These are phyloP conservation scores for Fraxinus greggii DNA, from an alignment of 305 asterid species.

Conservation along the genomic window DNA sequence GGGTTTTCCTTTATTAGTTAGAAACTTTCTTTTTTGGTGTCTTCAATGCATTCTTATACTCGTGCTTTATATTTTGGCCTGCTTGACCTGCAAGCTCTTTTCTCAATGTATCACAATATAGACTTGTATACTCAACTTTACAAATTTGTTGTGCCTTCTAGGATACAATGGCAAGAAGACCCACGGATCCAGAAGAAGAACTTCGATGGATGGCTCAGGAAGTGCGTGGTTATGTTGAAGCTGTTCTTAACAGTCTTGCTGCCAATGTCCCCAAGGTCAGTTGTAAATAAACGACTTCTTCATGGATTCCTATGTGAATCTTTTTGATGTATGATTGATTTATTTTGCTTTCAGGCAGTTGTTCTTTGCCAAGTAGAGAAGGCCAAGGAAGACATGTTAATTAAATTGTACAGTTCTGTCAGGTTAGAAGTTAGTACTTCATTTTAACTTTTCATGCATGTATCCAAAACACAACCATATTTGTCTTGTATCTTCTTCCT, in stretches of 20 bases:
- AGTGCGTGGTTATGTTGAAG: slow-evolving; percentile 98
- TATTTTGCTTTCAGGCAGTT: slow-evolving; percentile 66
- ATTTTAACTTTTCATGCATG: slow-evolving; percentile 9
- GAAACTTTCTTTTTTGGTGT: not conserved
- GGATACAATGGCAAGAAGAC: slow-evolving; percentile 94
- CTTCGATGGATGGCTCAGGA: slow-evolving; percentile 99
- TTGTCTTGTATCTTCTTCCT: not conserved
- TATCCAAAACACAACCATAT: not conserved
- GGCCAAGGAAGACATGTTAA: slow-evolving; percentile 97
- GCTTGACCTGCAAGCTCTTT: not conserved
- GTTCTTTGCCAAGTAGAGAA: slow-evolving; percentile 99
- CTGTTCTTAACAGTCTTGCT: slow-evolving; percentile 96
- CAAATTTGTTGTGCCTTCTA: slow-evolving; percentile 30
- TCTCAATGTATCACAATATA: not conserved
- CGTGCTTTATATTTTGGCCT: not conserved
- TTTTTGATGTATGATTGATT: slow-evolving; percentile 21
- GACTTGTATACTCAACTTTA: not conserved
- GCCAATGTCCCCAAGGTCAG: slow-evolving; percentile 96
- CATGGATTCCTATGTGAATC: slow-evolving; percentile 20
- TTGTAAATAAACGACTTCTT: not conserved
- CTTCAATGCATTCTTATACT: too few relatives aligned
- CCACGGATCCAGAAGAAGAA: slow-evolving; percentile 95
- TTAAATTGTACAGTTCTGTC: slow-evolving; percentile 79
- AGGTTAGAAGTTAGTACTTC: slow-evolving; percentile 46
- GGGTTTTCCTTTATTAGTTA: not conserved